These are phyloP conservation scores for Curvularia verruculosa DNA, from an alignment of 2,329 filamentous ascomycete species.

Conservation along the genomic window DNA sequence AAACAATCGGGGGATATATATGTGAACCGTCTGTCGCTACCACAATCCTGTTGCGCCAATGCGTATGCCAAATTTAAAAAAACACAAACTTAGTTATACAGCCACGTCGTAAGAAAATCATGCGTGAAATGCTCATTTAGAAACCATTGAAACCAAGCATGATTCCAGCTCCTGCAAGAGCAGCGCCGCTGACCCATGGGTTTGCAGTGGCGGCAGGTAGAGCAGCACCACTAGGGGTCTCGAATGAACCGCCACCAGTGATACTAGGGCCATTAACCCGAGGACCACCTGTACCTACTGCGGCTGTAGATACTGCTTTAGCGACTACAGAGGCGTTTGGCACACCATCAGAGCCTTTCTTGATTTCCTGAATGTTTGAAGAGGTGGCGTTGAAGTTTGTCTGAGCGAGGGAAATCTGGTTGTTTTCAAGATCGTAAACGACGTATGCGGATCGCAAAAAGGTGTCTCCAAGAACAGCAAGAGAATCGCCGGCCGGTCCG, in stretches of 20 bases:
- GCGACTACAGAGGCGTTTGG: constrained; percentile 60
- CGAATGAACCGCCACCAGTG: constrained; percentile 12
- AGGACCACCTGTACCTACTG: constrained; percentile 53
- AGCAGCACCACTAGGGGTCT: constrained; percentile 21
- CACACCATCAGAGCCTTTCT: constrained; percentile 55
- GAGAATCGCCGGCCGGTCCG: constrained; percentile 55
- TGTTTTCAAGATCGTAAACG: constrained; percentile 66
- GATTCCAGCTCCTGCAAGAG: constrained; percentile 37
- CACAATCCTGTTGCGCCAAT: background rate
- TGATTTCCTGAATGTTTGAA: constrained; percentile 61
- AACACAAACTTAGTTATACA: constrained; percentile 9
- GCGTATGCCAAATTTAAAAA: background rate
- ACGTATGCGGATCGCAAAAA: constrained; percentile 68
- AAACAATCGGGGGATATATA: background rate
- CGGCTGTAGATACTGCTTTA: constrained; percentile 57
- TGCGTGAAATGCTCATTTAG: constrained; percentile 18
- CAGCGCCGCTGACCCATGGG: constrained; percentile 41
- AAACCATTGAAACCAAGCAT: constrained; percentile 44
- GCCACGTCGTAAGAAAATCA: constrained; percentile 12
- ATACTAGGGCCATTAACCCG: constrained; percentile 45
- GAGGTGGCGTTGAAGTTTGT: constrained; percentile 64
- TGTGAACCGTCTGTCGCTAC: background rate
- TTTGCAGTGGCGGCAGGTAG: constrained; percentile 34
- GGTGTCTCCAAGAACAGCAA: constrained; percentile 64
- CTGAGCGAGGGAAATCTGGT: constrained; percentile 66